Percentiles rank a stretch among this genome's conserved stretches.
These are phyloP conservation scores for Trichoderma parareesei DNA, from an alignment of 495 filamentous ascomycete genomes.

Conservation along the genomic window DNA sequence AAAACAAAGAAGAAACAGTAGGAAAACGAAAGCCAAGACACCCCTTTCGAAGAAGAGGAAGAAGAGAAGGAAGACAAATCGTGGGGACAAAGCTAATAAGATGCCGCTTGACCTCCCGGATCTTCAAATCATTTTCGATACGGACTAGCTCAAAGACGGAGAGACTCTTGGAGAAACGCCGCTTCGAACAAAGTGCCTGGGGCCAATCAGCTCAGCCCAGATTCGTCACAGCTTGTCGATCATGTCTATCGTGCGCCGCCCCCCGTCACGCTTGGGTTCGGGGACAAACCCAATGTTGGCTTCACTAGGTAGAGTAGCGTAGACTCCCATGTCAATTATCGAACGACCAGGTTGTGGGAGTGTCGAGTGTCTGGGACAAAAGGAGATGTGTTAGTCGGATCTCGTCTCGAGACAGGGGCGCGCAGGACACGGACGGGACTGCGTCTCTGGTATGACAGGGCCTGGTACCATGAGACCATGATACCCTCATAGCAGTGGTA, in stretches of 20 bases:
- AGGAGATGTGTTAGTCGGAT: no score
- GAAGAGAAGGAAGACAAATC: neutral
- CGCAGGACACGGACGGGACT: no score
- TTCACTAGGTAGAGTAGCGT: neutral
- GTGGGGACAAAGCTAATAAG: neutral
- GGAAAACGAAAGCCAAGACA: neutral
- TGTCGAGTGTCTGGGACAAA: no score
- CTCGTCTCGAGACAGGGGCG: no score
- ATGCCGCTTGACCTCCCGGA: neutral
- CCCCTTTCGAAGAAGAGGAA: neutral
- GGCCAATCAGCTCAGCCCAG: neutral
- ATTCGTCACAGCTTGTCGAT: neutral
- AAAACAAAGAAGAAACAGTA: neutral
- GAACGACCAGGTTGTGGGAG: neutral
- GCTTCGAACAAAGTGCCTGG: neutral
- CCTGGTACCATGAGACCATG: no score
- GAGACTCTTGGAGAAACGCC: neutral
- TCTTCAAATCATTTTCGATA: neutral
- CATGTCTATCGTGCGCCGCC: neutral
- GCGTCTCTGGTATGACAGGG: no score
- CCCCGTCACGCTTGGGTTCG: neutral
- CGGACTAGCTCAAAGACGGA: neutral
- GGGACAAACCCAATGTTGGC: neutral
- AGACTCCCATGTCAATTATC: neutral
- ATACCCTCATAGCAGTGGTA: no score